phyloP scores from a whole-genome alignment of 208 protist species.

The Wallacemonas sp. region DNA sequence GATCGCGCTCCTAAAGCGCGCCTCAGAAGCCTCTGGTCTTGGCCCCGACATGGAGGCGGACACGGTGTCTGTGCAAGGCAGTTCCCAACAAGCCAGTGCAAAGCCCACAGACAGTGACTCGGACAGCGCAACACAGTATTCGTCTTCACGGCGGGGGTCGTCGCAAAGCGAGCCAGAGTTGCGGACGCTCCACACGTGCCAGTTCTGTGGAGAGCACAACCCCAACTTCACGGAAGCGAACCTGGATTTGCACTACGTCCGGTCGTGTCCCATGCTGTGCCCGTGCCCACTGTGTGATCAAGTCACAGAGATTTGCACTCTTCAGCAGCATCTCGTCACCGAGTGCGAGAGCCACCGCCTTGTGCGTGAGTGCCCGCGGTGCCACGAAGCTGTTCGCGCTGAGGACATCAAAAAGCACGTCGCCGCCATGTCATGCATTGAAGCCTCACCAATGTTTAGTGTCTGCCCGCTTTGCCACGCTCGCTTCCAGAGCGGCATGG shows the following conservation, averaged over 20 bases:
- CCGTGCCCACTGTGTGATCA: constrained; percentile 91
- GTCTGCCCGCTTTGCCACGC: constrained; percentile 89
- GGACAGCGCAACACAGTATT: constrained; percentile 6
- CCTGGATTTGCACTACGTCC: constrained; percentile 87
- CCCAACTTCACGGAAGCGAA: constrained; percentile 63
- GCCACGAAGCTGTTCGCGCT: constrained; percentile 80
- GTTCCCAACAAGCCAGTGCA: not conserved
- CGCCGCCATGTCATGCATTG: constrained; percentile 62
- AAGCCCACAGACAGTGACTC: constrained; percentile 8
- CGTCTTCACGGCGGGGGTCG: not conserved
- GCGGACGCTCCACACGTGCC: constrained; percentile 57
- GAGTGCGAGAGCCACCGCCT: constrained; percentile 78
- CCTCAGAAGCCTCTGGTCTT: not conserved
- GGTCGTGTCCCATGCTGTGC: constrained; percentile 90
- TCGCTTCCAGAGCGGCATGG: constrained; percentile 59
- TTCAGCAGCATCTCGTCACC: constrained; percentile 87
- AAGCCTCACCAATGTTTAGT: constrained; percentile 59
- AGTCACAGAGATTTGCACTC: constrained; percentile 88
- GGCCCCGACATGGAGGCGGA: constrained; percentile 18
- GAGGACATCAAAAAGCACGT: constrained; percentile 82
- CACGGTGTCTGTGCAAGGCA: constrained; percentile 20
- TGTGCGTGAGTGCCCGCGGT: constrained; percentile 88
- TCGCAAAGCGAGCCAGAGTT: constrained; percentile 11
- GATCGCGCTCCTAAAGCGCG: constrained; percentile 17
- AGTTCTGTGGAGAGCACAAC: constrained; percentile 87